A percentile compares a stretch with the other conserved stretches of the same genome.
phyloP scores from a whole-genome alignment of 768 basidiomycete species.

The Lactarius sp. region DNA sequence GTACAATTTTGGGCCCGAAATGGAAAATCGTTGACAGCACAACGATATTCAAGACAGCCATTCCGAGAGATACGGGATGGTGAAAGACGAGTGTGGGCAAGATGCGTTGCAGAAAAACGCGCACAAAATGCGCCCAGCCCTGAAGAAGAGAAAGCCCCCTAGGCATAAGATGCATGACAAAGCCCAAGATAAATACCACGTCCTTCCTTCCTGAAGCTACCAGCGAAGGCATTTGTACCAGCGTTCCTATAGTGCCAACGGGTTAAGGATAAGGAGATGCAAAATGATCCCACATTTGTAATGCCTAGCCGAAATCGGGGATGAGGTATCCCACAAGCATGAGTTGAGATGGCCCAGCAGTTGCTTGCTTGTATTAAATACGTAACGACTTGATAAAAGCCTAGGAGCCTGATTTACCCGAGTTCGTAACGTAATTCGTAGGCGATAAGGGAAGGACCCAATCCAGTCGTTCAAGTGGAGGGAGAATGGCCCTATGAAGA shows the following conservation, averaged over 20 bases:
- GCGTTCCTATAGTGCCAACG: neutral
- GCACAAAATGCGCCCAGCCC: slow-evolving; percentile 39
- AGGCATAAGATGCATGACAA: neutral
- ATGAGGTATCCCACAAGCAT: slow-evolving; percentile 40
- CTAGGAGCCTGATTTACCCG: slow-evolving; percentile 28
- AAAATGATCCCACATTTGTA: slow-evolving; percentile 33
- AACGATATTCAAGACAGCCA: slow-evolving; percentile 26
- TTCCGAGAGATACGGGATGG: slow-evolving; percentile 37
- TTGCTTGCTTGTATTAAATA: slow-evolving; percentile 39
- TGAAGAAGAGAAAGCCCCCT: slow-evolving; percentile 1
- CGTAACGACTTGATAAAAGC: slow-evolving; percentile 31
- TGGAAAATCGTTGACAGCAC: slow-evolving; percentile 29
- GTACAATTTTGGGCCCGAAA: slow-evolving; percentile 10
- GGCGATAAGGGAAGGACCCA: neutral
- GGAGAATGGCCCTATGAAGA: neutral
- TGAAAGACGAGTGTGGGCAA: slow-evolving; percentile 35
- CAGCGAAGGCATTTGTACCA: neutral
- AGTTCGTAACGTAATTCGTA: neutral
- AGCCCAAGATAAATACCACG: neutral
- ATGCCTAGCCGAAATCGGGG: slow-evolving; percentile 43
- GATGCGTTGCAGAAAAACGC: slow-evolving; percentile 41
- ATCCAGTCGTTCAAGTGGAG: neutral
- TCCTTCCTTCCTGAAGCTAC: neutral
- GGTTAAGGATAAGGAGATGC: neutral
- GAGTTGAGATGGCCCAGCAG: slow-evolving; percentile 43